Evolutionary conservation across 257 asterid genomes (phyloP).

Genomic region (Gentiana dahurica): DNA sequence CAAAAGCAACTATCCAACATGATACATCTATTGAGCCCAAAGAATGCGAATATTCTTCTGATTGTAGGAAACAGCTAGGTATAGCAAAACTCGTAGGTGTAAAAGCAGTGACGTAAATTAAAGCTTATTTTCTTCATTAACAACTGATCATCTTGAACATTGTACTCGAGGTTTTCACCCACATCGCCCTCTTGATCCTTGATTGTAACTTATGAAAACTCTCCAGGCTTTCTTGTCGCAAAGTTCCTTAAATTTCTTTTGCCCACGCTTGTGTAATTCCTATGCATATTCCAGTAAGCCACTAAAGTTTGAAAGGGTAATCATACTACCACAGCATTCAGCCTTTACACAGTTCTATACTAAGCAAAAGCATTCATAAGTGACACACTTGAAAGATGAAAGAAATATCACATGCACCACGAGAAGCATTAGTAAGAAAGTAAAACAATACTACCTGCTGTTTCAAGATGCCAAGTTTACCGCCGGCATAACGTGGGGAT

Average conservation of each 20-base stretch:
- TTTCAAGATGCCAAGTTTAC: constrained; percentile 67
- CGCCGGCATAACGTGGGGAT: constrained; percentile 83
- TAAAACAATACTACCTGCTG: constrained; percentile 49
- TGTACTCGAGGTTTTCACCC: constrained; percentile 21
- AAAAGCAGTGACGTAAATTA: constrained; percentile 46
- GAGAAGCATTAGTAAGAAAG: constrained; percentile 5
- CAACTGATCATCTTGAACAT: constrained; percentile 19
- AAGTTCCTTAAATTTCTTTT: constrained; percentile 68
- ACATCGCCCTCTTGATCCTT: constrained; percentile 24
- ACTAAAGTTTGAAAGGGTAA: constrained; percentile 4
- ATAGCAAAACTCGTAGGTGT: constrained; percentile 31
- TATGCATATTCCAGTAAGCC: constrained; percentile 17
- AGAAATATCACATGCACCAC: neutral
- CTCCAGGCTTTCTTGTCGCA: constrained; percentile 98
- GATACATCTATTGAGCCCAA: no score
- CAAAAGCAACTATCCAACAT: no score
- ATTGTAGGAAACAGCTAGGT: constrained; percentile 49
- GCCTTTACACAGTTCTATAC: neutral
- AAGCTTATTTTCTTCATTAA: constrained; percentile 35
- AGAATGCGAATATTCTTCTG: no score
- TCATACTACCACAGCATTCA: no score
- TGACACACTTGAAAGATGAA: no score
- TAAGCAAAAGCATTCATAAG: no score
- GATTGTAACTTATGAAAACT: constrained; percentile 52
- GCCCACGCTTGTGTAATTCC: constrained; percentile 63